These are phyloP conservation scores for Solanum virginianum DNA, from an alignment of 257 asterid genomes.

Conservation along the genomic window DNA sequence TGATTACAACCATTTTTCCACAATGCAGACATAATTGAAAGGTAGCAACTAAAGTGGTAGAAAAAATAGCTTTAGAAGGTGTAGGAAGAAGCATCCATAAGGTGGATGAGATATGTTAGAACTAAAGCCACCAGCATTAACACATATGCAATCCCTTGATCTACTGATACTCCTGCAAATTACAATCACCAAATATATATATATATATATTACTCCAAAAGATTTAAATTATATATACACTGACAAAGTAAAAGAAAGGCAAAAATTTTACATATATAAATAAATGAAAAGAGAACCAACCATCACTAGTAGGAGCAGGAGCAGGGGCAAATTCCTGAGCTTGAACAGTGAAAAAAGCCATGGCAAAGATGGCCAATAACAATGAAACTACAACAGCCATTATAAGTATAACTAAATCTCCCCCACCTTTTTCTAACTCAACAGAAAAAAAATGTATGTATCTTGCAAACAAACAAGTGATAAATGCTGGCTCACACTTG, in stretches of 20 bases:
- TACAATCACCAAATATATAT: not conserved
- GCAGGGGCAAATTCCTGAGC: constrained; percentile 21
- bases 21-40: not conserved
- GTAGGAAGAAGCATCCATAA: constrained; percentile 5
- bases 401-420: not conserved
- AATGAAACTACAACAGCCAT: not conserved
- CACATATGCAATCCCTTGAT: constrained; percentile 24
- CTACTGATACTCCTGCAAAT: constrained; percentile 23
- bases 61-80: not conserved
- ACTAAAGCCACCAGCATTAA: constrained; percentile 24
- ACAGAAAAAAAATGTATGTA: not conserved
- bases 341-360: constrained; percentile 3
- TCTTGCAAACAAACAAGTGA: not conserved
- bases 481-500: not conserved
- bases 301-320: constrained; percentile 30
- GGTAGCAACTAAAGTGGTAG: not conserved
- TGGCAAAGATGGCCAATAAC: constrained; percentile 3
- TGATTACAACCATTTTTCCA: not conserved
- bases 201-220: not conserved
- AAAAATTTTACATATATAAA: not conserved
- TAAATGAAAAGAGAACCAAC: not conserved
- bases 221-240: not conserved
- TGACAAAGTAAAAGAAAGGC: not conserved
- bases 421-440: not conserved
- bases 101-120: constrained; percentile 12